Evolutionary conservation across 2,329 filamentous ascomycete genomes (phyloP), one percentile per base, ranked within the genome.

Genomic region (Penicillium polonicum): DNA sequence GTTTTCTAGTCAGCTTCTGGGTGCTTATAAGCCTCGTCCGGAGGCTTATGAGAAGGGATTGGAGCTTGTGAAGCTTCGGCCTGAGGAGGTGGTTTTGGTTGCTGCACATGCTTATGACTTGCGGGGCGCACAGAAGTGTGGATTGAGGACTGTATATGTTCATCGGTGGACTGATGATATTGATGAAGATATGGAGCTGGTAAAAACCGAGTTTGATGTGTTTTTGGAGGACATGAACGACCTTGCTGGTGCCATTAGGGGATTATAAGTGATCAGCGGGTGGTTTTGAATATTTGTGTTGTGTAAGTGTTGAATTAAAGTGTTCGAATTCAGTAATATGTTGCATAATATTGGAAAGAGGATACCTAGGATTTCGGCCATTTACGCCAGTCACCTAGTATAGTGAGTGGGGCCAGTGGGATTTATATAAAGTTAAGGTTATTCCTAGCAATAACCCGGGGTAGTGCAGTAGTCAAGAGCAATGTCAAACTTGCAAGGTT

Each of bases 101-200:
- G 82, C 82, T 3, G 81, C 81, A 1, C 82, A 85, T 72, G 79
- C 80, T 3, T 84, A 82, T 64, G 83, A 85, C 66, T 52, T 81
- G 23, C 70, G 79, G 17, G 82, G 76, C 1, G 83, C 80, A 15
- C 78, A 78, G 63, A 63, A 64, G 1, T 70, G 76, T 5, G 82
- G 83, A 0, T 77, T 85, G 71, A 77, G 71, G 59, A 84, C 81
- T 0, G 70, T 83, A 0, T 85, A 84, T 65, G 70, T 85, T 4
- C 72, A 78, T 61, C 70, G 82, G 21, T 80, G 77, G 77, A 84
- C 82, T 0, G 82, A 85, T 56, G 83, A 85, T 71, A 63, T 79
- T 0, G 67, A 75, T 27, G 79, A 83, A 62, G 73, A 82, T 60
- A 76, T 78, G 72, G 70, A 71, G 10, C 52, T 62, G 4, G 71